These are phyloP conservation scores for Xylaria curta DNA, from an alignment of 495 filamentous ascomycete species.

Conservation along the genomic window DNA sequence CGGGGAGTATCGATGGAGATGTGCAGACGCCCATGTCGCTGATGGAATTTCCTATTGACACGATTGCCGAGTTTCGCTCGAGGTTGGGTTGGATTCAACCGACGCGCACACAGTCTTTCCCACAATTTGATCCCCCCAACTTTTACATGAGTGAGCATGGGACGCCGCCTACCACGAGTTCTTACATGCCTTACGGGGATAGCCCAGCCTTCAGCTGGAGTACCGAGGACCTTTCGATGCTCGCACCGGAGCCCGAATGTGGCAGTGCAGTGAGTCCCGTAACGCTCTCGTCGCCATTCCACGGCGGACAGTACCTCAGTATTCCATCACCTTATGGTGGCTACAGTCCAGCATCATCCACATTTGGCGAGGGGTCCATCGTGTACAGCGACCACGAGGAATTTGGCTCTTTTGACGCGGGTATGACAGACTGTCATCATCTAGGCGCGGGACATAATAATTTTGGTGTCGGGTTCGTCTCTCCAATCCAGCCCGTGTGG, in stretches of 20 bases:
- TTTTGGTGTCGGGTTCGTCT: conserved; percentile 62
- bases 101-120: conserved; percentile 59
- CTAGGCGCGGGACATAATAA: conserved; percentile 49
- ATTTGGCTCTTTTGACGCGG: conserved; percentile 47
- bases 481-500: conserved; percentile 61
- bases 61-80: conserved; percentile 63
- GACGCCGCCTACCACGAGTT: conserved; percentile 44
- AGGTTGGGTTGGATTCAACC: conserved; percentile 68
- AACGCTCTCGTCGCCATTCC: conserved; percentile 55
- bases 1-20: conserved; percentile 50
- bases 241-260: conserved; percentile 45
- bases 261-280: conserved; percentile 55
- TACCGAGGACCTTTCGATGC: conserved; percentile 58
- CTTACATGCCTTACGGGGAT: conserved; percentile 54
- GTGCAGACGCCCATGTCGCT: conserved; percentile 59
- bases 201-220: conserved; percentile 63
- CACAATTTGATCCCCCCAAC: conserved; percentile 55
- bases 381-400: conserved; percentile 63
- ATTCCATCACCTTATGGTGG: conserved; percentile 61
- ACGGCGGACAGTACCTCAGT: conserved; percentile 58
- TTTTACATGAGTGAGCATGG: conserved; percentile 52
- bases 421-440: conserved; percentile 46
- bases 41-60: conserved; percentile 69
- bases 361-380: conserved; percentile 57
- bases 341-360: conserved; percentile 62